Evolutionary conservation across 352 stramenopile species (phyloP).

Genomic region (Globisporangium apiculatum): DNA sequence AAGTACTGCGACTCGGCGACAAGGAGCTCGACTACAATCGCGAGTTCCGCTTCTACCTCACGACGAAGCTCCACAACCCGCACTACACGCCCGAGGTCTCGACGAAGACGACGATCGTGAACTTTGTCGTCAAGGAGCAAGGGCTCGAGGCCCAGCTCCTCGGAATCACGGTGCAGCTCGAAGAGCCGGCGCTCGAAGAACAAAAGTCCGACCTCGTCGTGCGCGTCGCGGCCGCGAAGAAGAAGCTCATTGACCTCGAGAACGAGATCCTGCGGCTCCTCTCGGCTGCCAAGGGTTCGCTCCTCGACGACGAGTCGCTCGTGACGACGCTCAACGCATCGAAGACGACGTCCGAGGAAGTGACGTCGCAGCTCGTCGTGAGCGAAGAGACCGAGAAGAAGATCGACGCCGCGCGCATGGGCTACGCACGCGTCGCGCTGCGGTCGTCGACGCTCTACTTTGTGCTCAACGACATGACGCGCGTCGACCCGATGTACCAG

Average conservation of each 20-base stretch:
- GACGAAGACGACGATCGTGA: slow-evolving; percentile 95
- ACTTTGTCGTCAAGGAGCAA: slow-evolving; percentile 95
- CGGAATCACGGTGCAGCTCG: slow-evolving; percentile 91
- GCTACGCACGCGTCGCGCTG: slow-evolving; percentile 88
- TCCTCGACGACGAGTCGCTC: slow-evolving; percentile 92
- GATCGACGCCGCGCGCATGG: slow-evolving; percentile 92
- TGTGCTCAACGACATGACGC: slow-evolving; percentile 93
- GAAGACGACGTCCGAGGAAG: slow-evolving; percentile 93
- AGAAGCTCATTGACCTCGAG: slow-evolving; percentile 94
- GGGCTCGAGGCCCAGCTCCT: slow-evolving; percentile 93
- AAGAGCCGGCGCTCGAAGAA: slow-evolving; percentile 92
- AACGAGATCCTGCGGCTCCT: slow-evolving; percentile 93
- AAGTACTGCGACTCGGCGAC: slow-evolving; percentile 91
- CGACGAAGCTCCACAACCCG: slow-evolving; percentile 94
- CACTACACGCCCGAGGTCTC: slow-evolving; percentile 94
- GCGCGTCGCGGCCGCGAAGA: slow-evolving; percentile 90
- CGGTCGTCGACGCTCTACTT: slow-evolving; percentile 95
- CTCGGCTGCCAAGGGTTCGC: slow-evolving; percentile 85
- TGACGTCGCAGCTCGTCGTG: slow-evolving; percentile 90
- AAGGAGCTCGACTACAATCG: slow-evolving; percentile 95
- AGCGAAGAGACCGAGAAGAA: slow-evolving; percentile 94
- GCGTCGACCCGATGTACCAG: slow-evolving; percentile 97
- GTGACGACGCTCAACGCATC: slow-evolving; percentile 94
- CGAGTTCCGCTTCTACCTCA: slow-evolving; percentile 94
- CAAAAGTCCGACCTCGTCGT: slow-evolving; percentile 91